Evolutionary conservation across 345 rosid species (phyloP).

Genomic region (Alliaria petiolata): DNA sequence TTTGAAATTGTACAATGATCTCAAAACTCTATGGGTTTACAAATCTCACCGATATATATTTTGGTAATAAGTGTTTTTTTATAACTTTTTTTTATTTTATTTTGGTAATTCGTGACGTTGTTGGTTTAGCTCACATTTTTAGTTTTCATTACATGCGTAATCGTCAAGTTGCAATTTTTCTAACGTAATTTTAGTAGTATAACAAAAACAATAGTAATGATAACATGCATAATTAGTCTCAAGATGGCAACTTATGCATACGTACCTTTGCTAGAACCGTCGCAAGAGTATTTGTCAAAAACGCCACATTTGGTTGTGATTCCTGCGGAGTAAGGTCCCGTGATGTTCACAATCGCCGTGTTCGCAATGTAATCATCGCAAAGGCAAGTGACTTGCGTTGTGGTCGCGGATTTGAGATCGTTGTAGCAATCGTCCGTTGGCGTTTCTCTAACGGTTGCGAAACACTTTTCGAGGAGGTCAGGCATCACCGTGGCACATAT

Average conservation of each 20-base stretch:
- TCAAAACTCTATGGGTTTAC: not conserved
- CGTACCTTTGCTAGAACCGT: slow-evolving; percentile 19
- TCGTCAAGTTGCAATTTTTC: not conserved
- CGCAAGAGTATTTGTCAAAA: slow-evolving; percentile 21
- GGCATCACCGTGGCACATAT: slow-evolving; percentile 17
- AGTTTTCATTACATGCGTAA: too few species aligned
- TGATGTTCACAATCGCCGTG: slow-evolving; percentile 2
- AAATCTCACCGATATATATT: not conserved
- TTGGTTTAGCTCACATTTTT: too few species aligned
- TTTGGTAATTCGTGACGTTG: too few species aligned
- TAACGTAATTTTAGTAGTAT: not conserved
- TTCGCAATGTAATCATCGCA: slow-evolving; percentile 28
- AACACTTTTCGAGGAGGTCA: slow-evolving; percentile 28
- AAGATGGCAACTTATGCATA: not conserved
- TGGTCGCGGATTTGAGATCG: slow-evolving; percentile 24
- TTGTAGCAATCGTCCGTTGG: slow-evolving; percentile 26
- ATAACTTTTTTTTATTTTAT: too few species aligned
- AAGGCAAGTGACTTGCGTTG: slow-evolving; percentile 25
- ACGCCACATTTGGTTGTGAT: slow-evolving; percentile 28
- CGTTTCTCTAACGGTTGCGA: too few species aligned
- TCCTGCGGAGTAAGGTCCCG: slow-evolving; percentile 18
- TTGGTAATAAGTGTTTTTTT: too few species aligned
- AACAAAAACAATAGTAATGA: not conserved
- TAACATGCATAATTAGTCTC: not conserved
- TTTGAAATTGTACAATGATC: not conserved